Evolutionary conservation across 208 protist genomes (phyloP).

Genomic region (Zelonia costaricensis): DNA sequence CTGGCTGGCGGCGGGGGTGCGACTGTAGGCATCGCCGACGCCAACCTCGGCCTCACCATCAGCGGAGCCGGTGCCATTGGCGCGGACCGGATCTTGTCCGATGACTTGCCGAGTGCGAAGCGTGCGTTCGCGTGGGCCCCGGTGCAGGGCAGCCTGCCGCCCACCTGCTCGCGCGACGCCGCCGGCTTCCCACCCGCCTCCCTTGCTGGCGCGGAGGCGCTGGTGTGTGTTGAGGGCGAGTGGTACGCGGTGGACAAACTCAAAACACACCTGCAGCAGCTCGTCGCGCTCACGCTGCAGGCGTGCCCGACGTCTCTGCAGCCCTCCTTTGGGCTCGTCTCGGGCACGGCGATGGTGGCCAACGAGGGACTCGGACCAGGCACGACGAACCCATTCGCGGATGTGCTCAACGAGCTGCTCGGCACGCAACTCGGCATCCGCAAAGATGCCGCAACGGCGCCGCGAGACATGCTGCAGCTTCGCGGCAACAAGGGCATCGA

Average conservation of each 20-base stretch:
- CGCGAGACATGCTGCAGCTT: conserved; percentile 52
- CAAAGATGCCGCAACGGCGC: conserved; percentile 5
- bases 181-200: conserved; percentile 8
- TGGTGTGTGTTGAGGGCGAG: conserved; percentile 24
- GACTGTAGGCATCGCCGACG: neutral
- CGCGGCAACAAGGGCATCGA: conserved; percentile 68
- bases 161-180: conserved; percentile 5
- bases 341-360: conserved; percentile 6
- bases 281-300: conserved; percentile 29
- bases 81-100: conserved; percentile 28
- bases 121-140: conserved; percentile 43
- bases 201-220: neutral
- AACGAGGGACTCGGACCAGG: conserved; percentile 1
- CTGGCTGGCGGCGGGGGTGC: neutral
- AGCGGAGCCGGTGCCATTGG: neutral
- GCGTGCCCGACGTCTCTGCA: conserved; percentile 52
- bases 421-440: conserved; percentile 21
- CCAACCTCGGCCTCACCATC: neutral
- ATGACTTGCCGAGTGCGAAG: conserved; percentile 40
- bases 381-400: conserved; percentile 30
- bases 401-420: conserved; percentile 35
- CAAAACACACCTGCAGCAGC: conserved; percentile 11
- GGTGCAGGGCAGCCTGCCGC: conserved; percentile 13
- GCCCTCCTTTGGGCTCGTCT: conserved; percentile 30
- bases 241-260: conserved; percentile 20